A percentile compares a stretch with the other conserved stretches of the same genome.
phyloP scores from a whole-genome alignment of 441 rosid genomes.

The Eutrema salsugineum region DNA sequence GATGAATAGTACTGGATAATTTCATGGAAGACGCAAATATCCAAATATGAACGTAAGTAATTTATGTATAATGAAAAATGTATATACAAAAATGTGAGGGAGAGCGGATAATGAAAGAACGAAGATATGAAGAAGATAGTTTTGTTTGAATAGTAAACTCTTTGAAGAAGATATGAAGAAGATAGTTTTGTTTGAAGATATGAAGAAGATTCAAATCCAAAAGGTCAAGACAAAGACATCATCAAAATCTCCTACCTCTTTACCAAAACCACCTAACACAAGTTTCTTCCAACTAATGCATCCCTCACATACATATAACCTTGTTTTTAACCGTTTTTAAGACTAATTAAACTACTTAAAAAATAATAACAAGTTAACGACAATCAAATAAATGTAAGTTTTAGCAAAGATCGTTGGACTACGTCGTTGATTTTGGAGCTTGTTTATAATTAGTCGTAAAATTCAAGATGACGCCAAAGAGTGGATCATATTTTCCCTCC shows the following conservation, averaged over 20 bases:
- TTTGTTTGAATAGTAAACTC: too few relatives aligned
- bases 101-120: too few relatives aligned
- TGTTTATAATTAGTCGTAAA: background rate
- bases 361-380: background rate
- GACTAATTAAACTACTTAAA: too few relatives aligned
- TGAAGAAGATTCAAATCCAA: background rate
- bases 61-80: too few relatives aligned
- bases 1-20: background rate
- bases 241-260: background rate
- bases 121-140: too few relatives aligned
- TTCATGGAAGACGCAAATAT: too few relatives aligned
- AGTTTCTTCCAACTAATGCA: slow-evolving; percentile 10
- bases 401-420: background rate
- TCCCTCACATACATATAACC: background rate
- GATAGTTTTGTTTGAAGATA: background rate
- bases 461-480: slow-evolving; percentile 13
- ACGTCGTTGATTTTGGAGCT: background rate
- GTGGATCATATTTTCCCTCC: slow-evolving; percentile 14
- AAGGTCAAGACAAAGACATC: background rate
- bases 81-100: too few relatives aligned
- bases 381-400: background rate
- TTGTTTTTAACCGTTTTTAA: background rate
- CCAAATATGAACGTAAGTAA: too few relatives aligned
- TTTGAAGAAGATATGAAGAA: background rate
- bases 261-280: slow-evolving; percentile 20